phyloP scores from a whole-genome alignment of 1,284 basidiomycete genomes.

The Anthracocystis walkeri region DNA sequence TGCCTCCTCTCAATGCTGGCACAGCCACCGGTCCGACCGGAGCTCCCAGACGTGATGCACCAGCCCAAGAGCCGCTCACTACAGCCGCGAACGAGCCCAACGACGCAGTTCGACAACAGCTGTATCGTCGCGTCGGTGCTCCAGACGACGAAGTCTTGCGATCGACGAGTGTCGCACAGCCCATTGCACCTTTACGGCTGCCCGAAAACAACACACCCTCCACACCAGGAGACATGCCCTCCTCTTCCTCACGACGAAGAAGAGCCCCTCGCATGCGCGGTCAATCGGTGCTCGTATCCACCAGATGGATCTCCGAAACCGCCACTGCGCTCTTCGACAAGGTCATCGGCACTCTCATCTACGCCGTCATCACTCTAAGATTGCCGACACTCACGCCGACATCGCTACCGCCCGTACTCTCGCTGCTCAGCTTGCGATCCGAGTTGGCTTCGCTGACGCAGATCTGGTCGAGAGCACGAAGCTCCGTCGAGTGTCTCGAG shows the following conservation, averaged over 20 bases:
- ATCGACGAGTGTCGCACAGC: conserved; percentile 35
- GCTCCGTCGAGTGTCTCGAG: conserved; percentile 55
- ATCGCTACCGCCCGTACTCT: conserved; percentile 48
- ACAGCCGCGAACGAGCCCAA: background rate
- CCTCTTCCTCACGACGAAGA: conserved; percentile 24
- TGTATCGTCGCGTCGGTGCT: conserved; percentile 32
- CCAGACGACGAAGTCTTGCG: conserved; percentile 35
- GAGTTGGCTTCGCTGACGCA: conserved; percentile 41
- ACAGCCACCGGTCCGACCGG: background rate
- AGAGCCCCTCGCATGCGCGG: conserved; percentile 50
- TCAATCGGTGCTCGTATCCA: conserved; percentile 48
- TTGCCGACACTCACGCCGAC: conserved; percentile 57
- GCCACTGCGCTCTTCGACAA: conserved; percentile 46
- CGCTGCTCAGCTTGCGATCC: conserved; percentile 49
- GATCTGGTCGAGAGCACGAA: conserved; percentile 47
- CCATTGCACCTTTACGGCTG: conserved; percentile 35
- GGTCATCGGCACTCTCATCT: conserved; percentile 44
- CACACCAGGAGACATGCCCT: background rate
- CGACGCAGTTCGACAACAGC: conserved; percentile 20
- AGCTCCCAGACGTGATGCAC: background rate
- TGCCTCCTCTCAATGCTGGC: conserved; percentile 30
- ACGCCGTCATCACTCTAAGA: conserved; percentile 46
- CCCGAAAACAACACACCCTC: conserved; percentile 9
- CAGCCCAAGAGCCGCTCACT: conserved; percentile 1
- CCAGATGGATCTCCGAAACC: conserved; percentile 53